Conservation (phyloP, 1,284 basidiomycete genomes). For the Heterobasidion occidentale region DNA sequence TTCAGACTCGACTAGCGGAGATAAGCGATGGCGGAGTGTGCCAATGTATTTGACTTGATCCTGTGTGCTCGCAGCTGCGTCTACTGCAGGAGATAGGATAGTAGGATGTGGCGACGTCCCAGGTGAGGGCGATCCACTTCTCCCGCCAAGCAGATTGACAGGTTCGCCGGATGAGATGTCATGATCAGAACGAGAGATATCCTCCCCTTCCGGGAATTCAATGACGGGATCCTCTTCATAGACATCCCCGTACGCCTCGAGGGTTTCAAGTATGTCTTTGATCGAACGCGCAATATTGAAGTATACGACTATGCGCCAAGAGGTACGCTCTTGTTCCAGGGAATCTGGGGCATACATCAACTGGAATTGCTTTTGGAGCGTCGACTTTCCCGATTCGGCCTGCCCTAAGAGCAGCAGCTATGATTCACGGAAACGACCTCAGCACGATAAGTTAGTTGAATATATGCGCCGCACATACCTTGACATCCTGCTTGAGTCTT, state of each 20-base stretch:
- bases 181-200: conserved; percentile 1
- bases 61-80: background rate
- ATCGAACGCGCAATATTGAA: conserved; percentile 76
- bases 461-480: conserved; percentile 33
- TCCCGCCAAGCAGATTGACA: conserved; percentile 8
- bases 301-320: conserved; percentile 78
- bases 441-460: conserved; percentile 8
- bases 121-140: conserved; percentile 1
- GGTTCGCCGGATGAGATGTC: conserved; percentile 5
- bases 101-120: background rate
- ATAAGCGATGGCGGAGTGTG: conserved; percentile 48
- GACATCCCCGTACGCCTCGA: conserved; percentile 60
- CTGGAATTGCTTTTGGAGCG: conserved; percentile 80
- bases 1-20: conserved; percentile 55
- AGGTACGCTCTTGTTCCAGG: conserved; percentile 67
- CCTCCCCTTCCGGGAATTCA: conserved; percentile 5
- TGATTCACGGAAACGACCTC: conserved; percentile 10
- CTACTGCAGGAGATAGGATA: background rate
- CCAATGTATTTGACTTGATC: conserved; percentile 33
- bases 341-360: conserved; percentile 75
- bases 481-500: conserved; percentile 64
- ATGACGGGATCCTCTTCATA: conserved; percentile 33
- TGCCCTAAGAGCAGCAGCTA: conserved; percentile 74
- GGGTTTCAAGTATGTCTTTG: conserved; percentile 62
- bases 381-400: conserved; percentile 78